Base-by-base conservation (phyloP, 768 basidiomycete species). In the Pleurotus tuber-regium region DNA sequence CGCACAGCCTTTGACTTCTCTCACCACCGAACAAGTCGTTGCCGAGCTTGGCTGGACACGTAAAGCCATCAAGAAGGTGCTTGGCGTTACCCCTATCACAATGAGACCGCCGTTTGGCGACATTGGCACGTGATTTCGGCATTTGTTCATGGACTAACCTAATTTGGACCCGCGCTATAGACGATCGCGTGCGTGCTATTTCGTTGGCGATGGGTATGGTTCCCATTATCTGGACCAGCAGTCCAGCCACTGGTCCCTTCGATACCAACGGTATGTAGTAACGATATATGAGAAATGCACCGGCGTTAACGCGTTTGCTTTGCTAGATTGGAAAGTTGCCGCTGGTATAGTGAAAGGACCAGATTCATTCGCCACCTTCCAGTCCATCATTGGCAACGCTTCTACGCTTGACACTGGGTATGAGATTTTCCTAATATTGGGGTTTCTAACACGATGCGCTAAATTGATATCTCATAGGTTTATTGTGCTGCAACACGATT, bases 1-100 rank as follows among this genome's bases (percentile, higher is more conserved):
- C 40, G 3, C 30, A 49, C 53, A 86, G 86, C 75, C 76, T 21
- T 74, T 84, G 50, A 91, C 90, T 0, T 71, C 77, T 31, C 72
- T 90, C 55, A 85, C 89, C 36, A 97, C 80, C 59, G 84, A 79
- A 62, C 77, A 96, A 73, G 78, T 96, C 47, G 92, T 98, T 12
- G 95, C 93, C 18, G 94, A 98, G 69, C 75, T 98, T 30, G 94
- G 92, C 44, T 98, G 90, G 87, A 88, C 92, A 49, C 87, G 87
- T 50, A 83, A 89, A 67, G 83, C 85, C 46, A 95, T 98, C 72
- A 84, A 87, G 68, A 64, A 63, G 1, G 79, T 88, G 18, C 70
- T 88, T 52, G 88, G 88, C 57, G 84, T 91, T 23, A 87, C 87
- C 1, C 89, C 89, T 0, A 85, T 78, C 7, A 80, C 80, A 4